A percentile compares a stretch with the other conserved stretches of the same genome.
phyloP scores from a whole-genome alignment of 139 green algal species.

The Chlorella sp. region DNA sequence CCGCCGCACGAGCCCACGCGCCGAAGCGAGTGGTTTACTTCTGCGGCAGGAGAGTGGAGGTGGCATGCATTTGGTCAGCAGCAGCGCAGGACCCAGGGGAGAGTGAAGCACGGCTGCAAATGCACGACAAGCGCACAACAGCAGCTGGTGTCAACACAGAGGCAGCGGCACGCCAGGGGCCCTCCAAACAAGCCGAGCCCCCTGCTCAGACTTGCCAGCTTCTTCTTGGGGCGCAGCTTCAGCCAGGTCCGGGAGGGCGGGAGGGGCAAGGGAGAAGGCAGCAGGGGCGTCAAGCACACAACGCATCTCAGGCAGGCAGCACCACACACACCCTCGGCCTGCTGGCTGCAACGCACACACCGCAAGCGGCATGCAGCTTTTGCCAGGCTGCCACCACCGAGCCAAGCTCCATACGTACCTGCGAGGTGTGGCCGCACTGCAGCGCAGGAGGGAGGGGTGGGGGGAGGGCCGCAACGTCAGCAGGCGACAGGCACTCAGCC shows the following conservation, averaged over 20 bases:
- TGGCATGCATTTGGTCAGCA: background rate
- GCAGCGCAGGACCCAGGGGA: background rate
- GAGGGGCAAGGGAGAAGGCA: background rate
- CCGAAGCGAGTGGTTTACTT: too few species aligned
- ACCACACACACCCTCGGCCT: too few species aligned
- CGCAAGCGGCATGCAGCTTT: too few species aligned
- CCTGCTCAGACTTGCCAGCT: conserved; percentile 44
- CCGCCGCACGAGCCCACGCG: too few species aligned
- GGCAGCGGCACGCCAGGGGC: too few species aligned
- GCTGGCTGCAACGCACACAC: too few species aligned
- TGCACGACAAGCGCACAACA: background rate
- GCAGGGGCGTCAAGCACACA: background rate
- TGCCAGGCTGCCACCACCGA: too few species aligned
- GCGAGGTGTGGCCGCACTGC: conserved; percentile 90
- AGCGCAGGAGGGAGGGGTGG: conserved; percentile 48
- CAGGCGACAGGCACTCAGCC: too few species aligned
- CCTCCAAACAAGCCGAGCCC: too few species aligned
- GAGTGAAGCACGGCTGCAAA: background rate
- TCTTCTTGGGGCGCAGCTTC: conserved; percentile 91
- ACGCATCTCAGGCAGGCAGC: too few species aligned
- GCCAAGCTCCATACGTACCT: conserved; percentile 29
- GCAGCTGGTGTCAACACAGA: background rate
- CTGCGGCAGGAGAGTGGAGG: too few species aligned
- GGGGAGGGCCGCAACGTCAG: background rate
- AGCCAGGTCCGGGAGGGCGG: conserved; percentile 34